These are phyloP conservation scores for Benincasa hispida DNA, from an alignment of 306 rosid species.

Conservation along the genomic window DNA sequence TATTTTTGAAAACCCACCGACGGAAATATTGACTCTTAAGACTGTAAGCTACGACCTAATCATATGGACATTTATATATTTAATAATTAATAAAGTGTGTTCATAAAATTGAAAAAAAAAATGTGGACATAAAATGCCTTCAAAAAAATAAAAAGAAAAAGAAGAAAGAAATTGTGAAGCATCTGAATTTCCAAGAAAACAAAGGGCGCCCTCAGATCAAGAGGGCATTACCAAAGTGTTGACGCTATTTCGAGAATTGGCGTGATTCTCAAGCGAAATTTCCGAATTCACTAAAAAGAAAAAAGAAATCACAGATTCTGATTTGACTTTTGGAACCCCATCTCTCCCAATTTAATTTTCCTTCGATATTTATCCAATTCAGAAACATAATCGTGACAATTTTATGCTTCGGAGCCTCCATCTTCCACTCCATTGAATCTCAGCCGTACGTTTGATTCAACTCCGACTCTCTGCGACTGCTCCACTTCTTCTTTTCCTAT, in stretches of 20 bases:
- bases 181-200: not conserved
- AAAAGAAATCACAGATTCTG: not conserved
- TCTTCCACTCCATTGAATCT: not conserved
- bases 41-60: no score
- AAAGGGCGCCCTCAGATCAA: not conserved
- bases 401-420: not conserved
- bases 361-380: not conserved
- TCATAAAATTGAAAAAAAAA: no score
- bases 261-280: conserved; percentile 49
- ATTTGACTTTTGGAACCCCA: not conserved
- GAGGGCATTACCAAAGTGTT: not conserved
- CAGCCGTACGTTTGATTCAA: not conserved
- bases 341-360: not conserved
- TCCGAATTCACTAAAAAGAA: not conserved
- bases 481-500: not conserved
- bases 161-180: not conserved
- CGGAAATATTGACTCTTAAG: no score
- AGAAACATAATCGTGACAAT: not conserved
- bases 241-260: not conserved
- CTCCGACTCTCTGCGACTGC: not conserved
- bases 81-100: no score
- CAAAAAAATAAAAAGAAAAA: no score
- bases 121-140: no score
- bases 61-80: no score
- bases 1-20: no score